Evolutionary conservation across 2,329 filamentous ascomycete species (phyloP), one percentile per base, ranked within the genome.

Genomic region (Arthrobotrys pseudoclavata): DNA sequence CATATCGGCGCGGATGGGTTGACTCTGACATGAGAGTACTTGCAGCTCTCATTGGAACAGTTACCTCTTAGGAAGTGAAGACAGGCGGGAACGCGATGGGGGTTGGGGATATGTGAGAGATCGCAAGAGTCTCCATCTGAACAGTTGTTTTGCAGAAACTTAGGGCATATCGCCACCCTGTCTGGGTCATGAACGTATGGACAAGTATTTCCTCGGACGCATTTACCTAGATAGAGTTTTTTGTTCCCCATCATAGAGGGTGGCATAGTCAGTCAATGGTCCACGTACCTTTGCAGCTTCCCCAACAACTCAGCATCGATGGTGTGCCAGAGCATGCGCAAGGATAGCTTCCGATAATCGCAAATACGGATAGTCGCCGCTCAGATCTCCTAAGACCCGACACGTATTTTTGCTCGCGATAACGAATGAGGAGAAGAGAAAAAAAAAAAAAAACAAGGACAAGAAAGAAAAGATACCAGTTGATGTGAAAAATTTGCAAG

Each of bases 131-230:
- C 88, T 84, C 93, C 93, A 83, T 89, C 89, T 81, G 87, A 85
- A 85, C 96, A 99, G 82, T 88, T 87, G 83, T 91, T 94, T 82
- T 91, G 90, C 67, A 98, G 87, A 83, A 92, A 94, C 67, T 92
- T 90, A 84, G 93, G 96, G 89, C 96, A 99, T 70, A 96, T 90
- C 69, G 95, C 92, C 82, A 97, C 92, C 85, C 93, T 97, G 83
- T 89, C 86, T 48, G 92, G 89, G 82, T 99, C 92, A 86, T 99
- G 96, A 61, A 90, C 86, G 83, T 91, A 96, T 69, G 88, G 91
- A 84, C 96, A 99, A 57, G 85, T 86, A 6, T 91, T 91, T 75
- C 95, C 94, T 84, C 93, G 93, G 69, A 89, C 87, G 84, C 96
- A 99, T 80, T 91, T 91, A 85, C 96, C 96, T 97, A 87, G 40